Percentiles rank a stretch among this genome's conserved stretches.
phyloP scores from a whole-genome alignment of 331 rosid species.

The Acacia pycnantha region DNA sequence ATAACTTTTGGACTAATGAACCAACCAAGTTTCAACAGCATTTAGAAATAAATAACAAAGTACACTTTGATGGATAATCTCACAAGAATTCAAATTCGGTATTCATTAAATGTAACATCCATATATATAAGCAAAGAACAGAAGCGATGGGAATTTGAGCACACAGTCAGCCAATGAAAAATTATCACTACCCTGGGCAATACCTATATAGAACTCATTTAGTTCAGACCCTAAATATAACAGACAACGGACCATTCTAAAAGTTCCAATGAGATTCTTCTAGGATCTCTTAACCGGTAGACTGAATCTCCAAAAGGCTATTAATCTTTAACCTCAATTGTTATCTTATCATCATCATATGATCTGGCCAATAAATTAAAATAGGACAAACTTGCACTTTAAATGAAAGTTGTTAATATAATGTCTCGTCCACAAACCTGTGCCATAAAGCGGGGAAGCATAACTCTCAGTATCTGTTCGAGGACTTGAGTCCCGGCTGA shows the following conservation, averaged over 20 bases:
- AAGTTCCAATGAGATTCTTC: neutral
- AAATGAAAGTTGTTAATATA: slow-evolving; percentile 6
- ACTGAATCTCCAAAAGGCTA: neutral
- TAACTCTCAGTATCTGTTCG: slow-evolving; percentile 76
- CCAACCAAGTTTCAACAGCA: neutral
- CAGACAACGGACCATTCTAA: neutral
- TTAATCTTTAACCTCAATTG: neutral
- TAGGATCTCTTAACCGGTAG: neutral
- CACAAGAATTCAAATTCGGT: neutral
- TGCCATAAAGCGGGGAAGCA: slow-evolving; percentile 90
- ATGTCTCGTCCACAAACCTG: slow-evolving; percentile 63
- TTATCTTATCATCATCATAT: neutral
- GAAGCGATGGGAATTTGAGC: neutral
- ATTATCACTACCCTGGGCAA: neutral
- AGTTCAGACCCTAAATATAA: neutral
- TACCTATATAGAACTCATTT: neutral
- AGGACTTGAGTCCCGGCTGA: slow-evolving; percentile 96
- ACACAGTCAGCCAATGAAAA: neutral
- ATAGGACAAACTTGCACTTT: neutral
- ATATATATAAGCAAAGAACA: neutral
- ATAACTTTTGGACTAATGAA: neutral
- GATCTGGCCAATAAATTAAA: neutral
- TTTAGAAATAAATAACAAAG: neutral
- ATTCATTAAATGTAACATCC: neutral
- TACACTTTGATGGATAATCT: neutral